Base-by-base conservation (phyloP, 345 rosid species). In the Raphanus raphanistrum region DNA sequence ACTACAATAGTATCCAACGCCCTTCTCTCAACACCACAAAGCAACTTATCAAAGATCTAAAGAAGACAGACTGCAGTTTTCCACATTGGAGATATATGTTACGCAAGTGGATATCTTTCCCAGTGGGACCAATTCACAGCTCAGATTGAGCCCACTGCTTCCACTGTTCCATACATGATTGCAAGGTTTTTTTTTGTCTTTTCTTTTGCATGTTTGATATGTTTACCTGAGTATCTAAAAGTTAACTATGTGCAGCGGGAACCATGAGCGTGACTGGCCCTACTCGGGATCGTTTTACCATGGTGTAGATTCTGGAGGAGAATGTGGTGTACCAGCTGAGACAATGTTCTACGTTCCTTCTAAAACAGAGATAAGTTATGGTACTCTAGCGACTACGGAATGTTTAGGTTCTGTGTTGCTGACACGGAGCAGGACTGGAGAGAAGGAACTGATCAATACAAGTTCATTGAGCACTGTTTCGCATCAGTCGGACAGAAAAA, bases 371-470 rank as follows among this genome's bases (percentile, higher is more conserved):
- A 84, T 9, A 90, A 87, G 63, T 82, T 84, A 27, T 88, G 96
- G 91, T 90, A 90, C 71, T 81, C 87, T 2, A 88, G 88, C 9
- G 92, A 89, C 81, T 90, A 86, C 17, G 96, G 96, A 68, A 90
- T 89, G 96, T 90, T 91, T 71, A 83, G 84, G 6, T 91, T 91
- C 84, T 91, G 96, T 62, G 76, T 90, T 33, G 92, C 88, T 12
- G 93, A 89, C 68, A 86, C 90, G 0, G 96, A 91, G 55, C 93
- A 86, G 21, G 92, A 89, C 76, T 89, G 96, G 93, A 86, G 90
- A 66, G 88, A 88, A 71, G 96, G 96, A 62, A 85, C 92, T 0
- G 92, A 89, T 68, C 93, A 91, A 48, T 87, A 89, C 82, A 78
- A 80, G 36, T 91, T 89, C 82, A 88, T 91, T 5, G 93, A 91